Conservation (phyloP, 2,329 filamentous ascomycete species). For the Biscogniauxia marginata region DNA sequence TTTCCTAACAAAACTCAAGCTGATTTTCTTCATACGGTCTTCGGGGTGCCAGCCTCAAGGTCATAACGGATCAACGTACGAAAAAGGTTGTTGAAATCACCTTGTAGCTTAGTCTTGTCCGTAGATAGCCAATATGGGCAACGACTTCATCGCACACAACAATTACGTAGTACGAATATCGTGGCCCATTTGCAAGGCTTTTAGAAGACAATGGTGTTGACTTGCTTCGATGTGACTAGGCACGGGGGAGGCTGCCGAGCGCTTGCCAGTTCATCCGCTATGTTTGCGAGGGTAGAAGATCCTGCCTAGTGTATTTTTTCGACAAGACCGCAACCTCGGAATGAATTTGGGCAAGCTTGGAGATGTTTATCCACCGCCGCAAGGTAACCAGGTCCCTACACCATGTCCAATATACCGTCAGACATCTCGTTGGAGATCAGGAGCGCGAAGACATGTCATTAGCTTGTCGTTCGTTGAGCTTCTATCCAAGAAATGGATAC, state of each 20-base stretch:
- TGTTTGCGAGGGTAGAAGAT: conserved; percentile 3
- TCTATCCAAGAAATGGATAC: conserved; percentile 30
- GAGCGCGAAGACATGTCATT: conserved; percentile 10
- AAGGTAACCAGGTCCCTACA: conserved; percentile 11
- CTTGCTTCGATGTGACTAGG: background rate
- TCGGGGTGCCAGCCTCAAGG: background rate
- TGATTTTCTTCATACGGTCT: background rate
- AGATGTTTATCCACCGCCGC: conserved; percentile 18
- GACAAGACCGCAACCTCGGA: background rate
- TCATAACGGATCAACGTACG: background rate
- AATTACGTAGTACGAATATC: background rate
- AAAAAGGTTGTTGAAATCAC: background rate
- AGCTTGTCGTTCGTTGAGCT: conserved; percentile 10
- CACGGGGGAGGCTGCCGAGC: background rate
- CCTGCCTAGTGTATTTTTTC: background rate
- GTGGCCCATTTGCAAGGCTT: background rate
- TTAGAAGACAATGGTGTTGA: background rate
- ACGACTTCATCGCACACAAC: background rate
- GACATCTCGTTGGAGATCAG: conserved; percentile 22
- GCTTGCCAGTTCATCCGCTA: conserved; percentile 4
- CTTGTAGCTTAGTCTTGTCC: background rate
- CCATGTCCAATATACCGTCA: conserved; percentile 24
- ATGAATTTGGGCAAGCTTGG: conserved; percentile 1
- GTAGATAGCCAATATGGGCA: background rate
- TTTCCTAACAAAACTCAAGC: conserved; percentile 7